phyloP scores from a whole-genome alignment of 345 rosid species.

The Balakata baccata region DNA sequence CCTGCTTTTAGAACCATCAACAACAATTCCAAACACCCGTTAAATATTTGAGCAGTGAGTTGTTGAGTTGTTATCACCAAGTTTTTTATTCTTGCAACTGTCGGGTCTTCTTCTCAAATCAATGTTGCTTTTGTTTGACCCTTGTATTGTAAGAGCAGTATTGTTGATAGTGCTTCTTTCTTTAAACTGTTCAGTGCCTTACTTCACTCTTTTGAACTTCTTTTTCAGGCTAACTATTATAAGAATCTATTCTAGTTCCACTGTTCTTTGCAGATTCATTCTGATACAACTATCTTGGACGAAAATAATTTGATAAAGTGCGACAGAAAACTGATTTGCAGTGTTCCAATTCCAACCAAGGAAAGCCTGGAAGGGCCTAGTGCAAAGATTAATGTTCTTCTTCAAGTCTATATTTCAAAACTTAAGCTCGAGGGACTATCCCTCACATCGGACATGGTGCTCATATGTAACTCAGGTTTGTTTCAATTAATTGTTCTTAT shows the following conservation, averaged over 20 bases:
- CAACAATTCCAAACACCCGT: too few species aligned
- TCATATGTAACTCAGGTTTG: constrained; percentile 68
- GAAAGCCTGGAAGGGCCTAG: constrained; percentile 94
- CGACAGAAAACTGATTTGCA: constrained; percentile 65
- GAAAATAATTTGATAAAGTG: constrained; percentile 83
- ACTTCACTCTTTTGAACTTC: background rate
- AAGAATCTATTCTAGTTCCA: background rate
- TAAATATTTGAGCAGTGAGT: too few species aligned
- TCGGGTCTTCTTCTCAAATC: too few species aligned
- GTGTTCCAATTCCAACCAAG: constrained; percentile 92
- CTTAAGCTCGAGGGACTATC: constrained; percentile 97
- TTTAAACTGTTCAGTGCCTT: background rate
- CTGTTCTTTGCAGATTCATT: constrained; percentile 59
- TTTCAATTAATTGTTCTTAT: constrained; percentile 12
- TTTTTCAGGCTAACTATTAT: background rate
- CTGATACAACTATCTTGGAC: constrained; percentile 89
- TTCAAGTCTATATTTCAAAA: constrained; percentile 93
- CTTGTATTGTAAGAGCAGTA: too few species aligned
- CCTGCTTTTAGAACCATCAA: too few species aligned
- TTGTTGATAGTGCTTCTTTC: background rate
- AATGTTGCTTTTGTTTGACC: too few species aligned
- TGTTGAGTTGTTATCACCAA: too few species aligned
- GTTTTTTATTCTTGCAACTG: too few species aligned
- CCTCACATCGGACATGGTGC: constrained; percentile 89
- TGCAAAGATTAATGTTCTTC: constrained; percentile 90